A percentile compares a stretch with the other conserved stretches of the same genome.
Evolutionary conservation across 2,329 filamentous ascomycete species (phyloP).

Genomic region (Ophiostoma perfectum): DNA sequence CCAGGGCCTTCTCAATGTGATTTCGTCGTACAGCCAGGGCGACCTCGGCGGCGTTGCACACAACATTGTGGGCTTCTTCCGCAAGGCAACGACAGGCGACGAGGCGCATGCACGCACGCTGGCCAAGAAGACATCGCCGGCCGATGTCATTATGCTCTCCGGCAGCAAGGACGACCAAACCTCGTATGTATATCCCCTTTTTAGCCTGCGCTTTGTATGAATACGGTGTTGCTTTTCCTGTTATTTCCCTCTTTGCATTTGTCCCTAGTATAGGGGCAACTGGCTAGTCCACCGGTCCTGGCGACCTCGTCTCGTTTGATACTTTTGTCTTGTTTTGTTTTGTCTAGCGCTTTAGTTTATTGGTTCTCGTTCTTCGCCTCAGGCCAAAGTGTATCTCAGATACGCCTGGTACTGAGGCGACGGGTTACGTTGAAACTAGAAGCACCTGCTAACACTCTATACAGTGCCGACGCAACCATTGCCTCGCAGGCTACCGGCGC

Average conservation of each 20-base stretch:
- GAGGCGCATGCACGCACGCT: constrained; percentile 73
- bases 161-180: constrained; percentile 95
- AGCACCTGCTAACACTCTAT: constrained; percentile 6
- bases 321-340: no score
- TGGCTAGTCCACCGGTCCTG: no score
- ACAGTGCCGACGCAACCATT: constrained; percentile 83
- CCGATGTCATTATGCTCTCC: constrained; percentile 97
- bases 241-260: constrained; percentile 26
- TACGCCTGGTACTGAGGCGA: no score
- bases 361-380: no score
- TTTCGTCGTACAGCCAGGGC: constrained; percentile 74
- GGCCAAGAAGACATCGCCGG: constrained; percentile 85
- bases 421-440: no score
- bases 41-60: constrained; percentile 77
- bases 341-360: no score
- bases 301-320: no score
- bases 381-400: no score
- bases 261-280: background rate
- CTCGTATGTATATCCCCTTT: constrained; percentile 51
- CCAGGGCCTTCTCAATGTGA: constrained; percentile 63
- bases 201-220: background rate
- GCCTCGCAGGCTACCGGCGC: constrained; percentile 85
- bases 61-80: constrained; percentile 77
- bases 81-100: constrained; percentile 71
- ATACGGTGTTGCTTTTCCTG: constrained; percentile 13